Conservation (phyloP, 495 filamentous ascomycete genomes). For the Bacidia gigantensis region DNA sequence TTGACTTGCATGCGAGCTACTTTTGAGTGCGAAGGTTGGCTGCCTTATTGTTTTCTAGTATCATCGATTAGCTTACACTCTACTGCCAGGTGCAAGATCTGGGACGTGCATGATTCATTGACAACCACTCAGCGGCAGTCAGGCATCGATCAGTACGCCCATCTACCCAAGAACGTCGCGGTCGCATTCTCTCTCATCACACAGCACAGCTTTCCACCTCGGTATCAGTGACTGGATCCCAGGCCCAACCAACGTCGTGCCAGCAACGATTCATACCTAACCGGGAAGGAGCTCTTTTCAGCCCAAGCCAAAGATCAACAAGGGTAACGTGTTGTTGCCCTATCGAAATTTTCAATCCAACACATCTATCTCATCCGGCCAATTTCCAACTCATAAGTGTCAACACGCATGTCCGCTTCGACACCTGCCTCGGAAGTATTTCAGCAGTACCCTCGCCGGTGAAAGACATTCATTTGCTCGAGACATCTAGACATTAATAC, state of each 20-base stretch:
- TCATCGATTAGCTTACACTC: background rate
- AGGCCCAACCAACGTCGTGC: no score
- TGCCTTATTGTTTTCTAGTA: background rate
- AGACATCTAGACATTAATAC: no score
- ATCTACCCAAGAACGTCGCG: no score
- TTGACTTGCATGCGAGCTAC: background rate
- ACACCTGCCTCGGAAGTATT: background rate
- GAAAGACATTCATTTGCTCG: no score
- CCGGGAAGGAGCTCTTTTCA: no score
- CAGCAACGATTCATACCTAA: no score
- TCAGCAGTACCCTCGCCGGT: background rate
- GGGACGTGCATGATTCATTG: background rate
- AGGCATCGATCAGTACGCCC: no score
- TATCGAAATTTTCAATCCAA: background rate
- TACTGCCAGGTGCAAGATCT: background rate
- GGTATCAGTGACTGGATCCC: no score
- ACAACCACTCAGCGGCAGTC: background rate
- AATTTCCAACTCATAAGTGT: no score
- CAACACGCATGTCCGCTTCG: background rate
- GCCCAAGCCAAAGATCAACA: no score
- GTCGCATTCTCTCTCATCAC: no score
- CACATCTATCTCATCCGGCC: background rate
- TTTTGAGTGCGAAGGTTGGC: background rate
- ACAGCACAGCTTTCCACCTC: no score
- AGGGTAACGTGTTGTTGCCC: background rate